A percentile compares a stretch with the other conserved stretches of the same genome.
These are phyloP conservation scores for Fusarium buharicum DNA, from an alignment of 2,329 filamentous ascomycete genomes.

Conservation along the genomic window DNA sequence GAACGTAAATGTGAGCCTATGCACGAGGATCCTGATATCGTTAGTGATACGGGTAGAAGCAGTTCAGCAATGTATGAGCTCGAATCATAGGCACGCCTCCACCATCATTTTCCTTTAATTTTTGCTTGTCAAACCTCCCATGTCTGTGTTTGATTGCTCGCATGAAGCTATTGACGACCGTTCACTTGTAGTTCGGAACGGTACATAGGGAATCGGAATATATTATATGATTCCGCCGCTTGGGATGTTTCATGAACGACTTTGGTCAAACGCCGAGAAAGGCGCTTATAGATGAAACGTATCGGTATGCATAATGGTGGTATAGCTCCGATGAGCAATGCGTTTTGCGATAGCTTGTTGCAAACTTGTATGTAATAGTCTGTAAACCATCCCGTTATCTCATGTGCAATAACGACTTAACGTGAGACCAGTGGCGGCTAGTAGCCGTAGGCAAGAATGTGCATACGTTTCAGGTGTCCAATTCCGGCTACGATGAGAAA, in stretches of 20 bases:
- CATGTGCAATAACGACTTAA: slow-evolving; percentile 8
- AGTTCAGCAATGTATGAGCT: slow-evolving; percentile 19
- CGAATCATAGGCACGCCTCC: slow-evolving; percentile 1
- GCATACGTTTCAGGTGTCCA: slow-evolving; percentile 23
- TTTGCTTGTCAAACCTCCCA: slow-evolving; percentile 1
- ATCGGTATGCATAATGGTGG: neutral
- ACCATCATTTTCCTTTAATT: neutral
- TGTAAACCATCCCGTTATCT: neutral
- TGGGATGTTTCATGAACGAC: slow-evolving; percentile 1
- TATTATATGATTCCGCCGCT: neutral
- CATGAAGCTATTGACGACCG: neutral
- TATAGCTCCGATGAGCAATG: no score
- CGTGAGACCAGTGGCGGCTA: slow-evolving; percentile 20
- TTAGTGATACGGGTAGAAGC: slow-evolving; percentile 18
- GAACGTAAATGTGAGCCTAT: neutral
- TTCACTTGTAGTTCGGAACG: neutral
- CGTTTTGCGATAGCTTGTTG: neutral
- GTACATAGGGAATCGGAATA: neutral
- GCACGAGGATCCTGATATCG: slow-evolving; percentile 12
- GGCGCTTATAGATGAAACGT: slow-evolving; percentile 7
- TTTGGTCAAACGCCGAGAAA: neutral
- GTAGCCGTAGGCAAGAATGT: slow-evolving; percentile 20
- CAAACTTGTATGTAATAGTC: neutral
- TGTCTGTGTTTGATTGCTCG: neutral
- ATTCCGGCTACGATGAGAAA: slow-evolving; percentile 21